A percentile compares a stretch with the other conserved stretches of the same genome.
Evolutionary conservation across 2,329 filamentous ascomycete genomes (phyloP).

Genomic region (Colletotrichum navitas): DNA sequence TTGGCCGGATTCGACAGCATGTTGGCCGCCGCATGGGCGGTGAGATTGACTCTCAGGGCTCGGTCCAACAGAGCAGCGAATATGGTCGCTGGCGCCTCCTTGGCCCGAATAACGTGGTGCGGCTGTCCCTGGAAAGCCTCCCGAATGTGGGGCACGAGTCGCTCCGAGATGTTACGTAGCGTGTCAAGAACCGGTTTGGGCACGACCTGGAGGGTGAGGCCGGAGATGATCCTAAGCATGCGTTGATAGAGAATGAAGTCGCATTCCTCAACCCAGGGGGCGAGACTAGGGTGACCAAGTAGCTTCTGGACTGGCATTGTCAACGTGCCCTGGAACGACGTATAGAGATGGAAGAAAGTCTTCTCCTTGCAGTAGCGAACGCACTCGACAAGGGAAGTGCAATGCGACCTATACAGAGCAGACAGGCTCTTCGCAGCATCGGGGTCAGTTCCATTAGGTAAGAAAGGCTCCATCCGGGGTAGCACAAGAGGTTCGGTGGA

Average conservation of each 20-base stretch:
- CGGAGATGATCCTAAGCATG: constrained; percentile 92
- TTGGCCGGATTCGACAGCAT: constrained; percentile 91
- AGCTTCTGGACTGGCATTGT: constrained; percentile 97
- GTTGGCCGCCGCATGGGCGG: constrained; percentile 93
- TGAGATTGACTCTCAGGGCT: constrained; percentile 90
- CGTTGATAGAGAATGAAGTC: constrained; percentile 97
- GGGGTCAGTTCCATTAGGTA: constrained; percentile 84
- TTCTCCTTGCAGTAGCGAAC: constrained; percentile 97
- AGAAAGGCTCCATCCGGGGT: constrained; percentile 87
- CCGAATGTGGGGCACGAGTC: constrained; percentile 83
- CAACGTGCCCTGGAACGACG: constrained; percentile 94
- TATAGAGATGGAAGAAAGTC: constrained; percentile 94
- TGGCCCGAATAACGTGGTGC: constrained; percentile 85
- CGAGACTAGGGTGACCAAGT: constrained; percentile 83
- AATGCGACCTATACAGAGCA: constrained; percentile 93
- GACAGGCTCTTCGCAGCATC: constrained; percentile 89
- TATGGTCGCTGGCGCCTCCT: constrained; percentile 87
- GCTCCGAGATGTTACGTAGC: constrained; percentile 86
- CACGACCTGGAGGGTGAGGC: constrained; percentile 90
- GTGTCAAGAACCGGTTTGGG: constrained; percentile 90
- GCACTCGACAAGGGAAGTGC: constrained; percentile 93
- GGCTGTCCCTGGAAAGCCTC: constrained; percentile 89
- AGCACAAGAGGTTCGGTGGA: constrained; percentile 80
- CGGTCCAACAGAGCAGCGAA: constrained; percentile 90
- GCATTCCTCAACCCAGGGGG: constrained; percentile 94